These are phyloP conservation scores for Nepenthes mirabilis DNA, from an alignment of 148 eudicot species.

Conservation along the genomic window DNA sequence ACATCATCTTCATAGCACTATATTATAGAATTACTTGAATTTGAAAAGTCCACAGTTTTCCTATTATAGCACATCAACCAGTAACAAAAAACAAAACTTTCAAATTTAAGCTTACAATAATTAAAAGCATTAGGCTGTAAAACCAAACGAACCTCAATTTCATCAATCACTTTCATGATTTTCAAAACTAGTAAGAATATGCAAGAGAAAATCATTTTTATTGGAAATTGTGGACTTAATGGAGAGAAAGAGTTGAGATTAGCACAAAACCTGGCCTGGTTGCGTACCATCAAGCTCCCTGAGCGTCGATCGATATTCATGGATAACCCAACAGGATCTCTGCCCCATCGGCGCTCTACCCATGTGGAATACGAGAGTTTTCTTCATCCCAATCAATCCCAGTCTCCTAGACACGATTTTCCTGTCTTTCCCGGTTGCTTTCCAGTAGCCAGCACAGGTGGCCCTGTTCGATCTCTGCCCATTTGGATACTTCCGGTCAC, in stretches of 20 bases:
- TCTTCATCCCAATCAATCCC: slow-evolving; percentile 74
- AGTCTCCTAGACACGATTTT: slow-evolving; percentile 34
- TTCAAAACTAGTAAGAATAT: too few species aligned
- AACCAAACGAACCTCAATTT: neutral
- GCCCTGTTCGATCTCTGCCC: slow-evolving; percentile 89
- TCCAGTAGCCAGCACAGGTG: slow-evolving; percentile 84
- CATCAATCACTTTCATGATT: too few species aligned
- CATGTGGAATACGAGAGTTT: slow-evolving; percentile 76
- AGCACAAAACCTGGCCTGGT: slow-evolving; percentile 69
- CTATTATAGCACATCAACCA: too few species aligned
- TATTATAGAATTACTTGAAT: too few species aligned
- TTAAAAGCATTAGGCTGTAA: neutral
- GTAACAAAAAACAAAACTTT: too few species aligned
- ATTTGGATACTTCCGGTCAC: slow-evolving; percentile 85
- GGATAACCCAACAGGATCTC: slow-evolving; percentile 89
- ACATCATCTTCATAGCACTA: too few species aligned
- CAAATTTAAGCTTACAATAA: neutral
- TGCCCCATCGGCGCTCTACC: slow-evolving; percentile 92
- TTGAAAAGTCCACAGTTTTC: too few species aligned
- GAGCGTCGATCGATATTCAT: slow-evolving; percentile 74
- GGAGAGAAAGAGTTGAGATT: neutral
- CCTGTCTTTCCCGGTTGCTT: slow-evolving; percentile 95
- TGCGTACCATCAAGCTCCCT: slow-evolving; percentile 69
- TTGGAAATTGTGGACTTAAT: neutral
- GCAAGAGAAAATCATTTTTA: too few species aligned